These are phyloP conservation scores for Clitopilus passeckerianus DNA, from an alignment of 768 basidiomycete species.

Conservation along the genomic window DNA sequence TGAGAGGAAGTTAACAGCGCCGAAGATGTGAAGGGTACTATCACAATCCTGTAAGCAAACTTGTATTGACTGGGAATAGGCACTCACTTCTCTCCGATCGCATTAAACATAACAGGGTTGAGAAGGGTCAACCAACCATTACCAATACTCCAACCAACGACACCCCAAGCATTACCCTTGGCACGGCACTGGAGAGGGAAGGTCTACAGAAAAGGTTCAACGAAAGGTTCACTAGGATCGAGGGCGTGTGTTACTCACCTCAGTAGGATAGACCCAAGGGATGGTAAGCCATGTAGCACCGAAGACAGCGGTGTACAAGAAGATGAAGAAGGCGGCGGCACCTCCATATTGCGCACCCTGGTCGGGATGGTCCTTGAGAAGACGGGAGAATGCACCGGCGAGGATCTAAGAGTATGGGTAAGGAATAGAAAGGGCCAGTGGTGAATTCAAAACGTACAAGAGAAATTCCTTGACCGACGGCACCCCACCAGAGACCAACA, in stretches of 20 bases:
- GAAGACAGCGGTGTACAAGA: constrained; percentile 36
- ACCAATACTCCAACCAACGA: constrained; percentile 38
- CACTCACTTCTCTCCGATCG: constrained; percentile 29
- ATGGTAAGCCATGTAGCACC: constrained; percentile 44
- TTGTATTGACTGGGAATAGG: neutral
- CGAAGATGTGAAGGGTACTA: constrained; percentile 40
- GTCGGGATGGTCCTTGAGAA: constrained; percentile 35
- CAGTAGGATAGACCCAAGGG: constrained; percentile 30
- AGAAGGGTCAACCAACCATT: constrained; percentile 39
- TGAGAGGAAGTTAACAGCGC: constrained; percentile 34
- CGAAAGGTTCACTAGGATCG: too few species aligned
- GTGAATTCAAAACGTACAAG: constrained; percentile 10
- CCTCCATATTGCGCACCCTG: constrained; percentile 33
- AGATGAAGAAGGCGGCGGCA: constrained; percentile 38
- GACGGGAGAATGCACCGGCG: constrained; percentile 34
- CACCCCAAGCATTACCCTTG: constrained; percentile 42
- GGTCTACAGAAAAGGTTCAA: constrained; percentile 20
- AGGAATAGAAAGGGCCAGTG: neutral
- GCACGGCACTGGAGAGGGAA: constrained; percentile 39
- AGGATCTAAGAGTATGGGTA: constrained; percentile 20
- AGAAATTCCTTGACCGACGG: constrained; percentile 32
- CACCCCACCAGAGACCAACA: constrained; percentile 40
- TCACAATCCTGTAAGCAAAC: neutral
- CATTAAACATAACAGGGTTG: constrained; percentile 39
- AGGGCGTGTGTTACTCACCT: constrained; percentile 7